Evolutionary conservation across 2,329 filamentous ascomycete genomes (phyloP).

Genomic region (Colletotrichum karsti): DNA sequence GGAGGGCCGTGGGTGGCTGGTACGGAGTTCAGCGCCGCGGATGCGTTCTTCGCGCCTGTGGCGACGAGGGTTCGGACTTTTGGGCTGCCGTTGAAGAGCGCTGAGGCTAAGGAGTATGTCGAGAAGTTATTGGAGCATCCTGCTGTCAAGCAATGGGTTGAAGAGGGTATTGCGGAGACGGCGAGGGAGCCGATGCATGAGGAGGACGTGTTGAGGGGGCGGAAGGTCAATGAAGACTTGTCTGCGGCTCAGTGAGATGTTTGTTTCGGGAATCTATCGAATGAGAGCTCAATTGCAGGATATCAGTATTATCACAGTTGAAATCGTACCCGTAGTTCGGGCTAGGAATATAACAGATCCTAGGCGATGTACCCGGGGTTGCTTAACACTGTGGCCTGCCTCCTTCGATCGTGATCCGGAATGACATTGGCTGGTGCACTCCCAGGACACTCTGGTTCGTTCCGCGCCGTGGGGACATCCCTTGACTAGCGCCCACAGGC

Average conservation of each 20-base stretch:
- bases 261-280: background rate
- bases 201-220: constrained; percentile 6
- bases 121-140: constrained; percentile 43
- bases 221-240: constrained; percentile 14
- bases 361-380: no score
- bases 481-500: background rate
- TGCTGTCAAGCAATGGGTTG: constrained; percentile 47
- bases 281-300: no score
- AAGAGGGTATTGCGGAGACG: constrained; percentile 45
- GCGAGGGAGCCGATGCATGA: constrained; percentile 38
- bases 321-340: no score
- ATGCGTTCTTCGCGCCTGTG: constrained; percentile 52
- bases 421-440: no score
- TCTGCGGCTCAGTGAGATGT: background rate
- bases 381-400: no score
- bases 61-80: constrained; percentile 49
- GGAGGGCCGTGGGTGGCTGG: constrained; percentile 52
- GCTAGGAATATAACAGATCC: no score
- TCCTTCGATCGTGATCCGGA: no score
- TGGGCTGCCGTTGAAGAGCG: constrained; percentile 39
- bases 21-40: constrained; percentile 44
- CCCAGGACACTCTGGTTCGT: no score
- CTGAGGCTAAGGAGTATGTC: constrained; percentile 40
- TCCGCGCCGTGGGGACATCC: no score
- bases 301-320: no score